Conservation (phyloP, 495 filamentous ascomycete genomes). For the Neurospora sp. region DNA sequence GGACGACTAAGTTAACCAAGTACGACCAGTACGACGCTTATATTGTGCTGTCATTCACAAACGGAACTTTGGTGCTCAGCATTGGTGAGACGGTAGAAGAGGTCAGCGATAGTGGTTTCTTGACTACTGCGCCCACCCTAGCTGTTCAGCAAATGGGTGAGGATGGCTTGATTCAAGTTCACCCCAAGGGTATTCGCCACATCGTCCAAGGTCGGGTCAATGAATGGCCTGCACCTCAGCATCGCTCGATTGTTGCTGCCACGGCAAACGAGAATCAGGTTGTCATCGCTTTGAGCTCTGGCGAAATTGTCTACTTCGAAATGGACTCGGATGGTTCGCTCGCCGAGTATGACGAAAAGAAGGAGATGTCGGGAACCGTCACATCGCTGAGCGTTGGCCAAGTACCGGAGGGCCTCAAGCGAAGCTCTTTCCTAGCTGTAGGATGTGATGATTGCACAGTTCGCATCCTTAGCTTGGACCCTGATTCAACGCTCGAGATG, state of each 20-base stretch:
- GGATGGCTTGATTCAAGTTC: slow-evolving; percentile 86
- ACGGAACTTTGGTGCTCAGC: slow-evolving; percentile 71
- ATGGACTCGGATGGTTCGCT: slow-evolving; percentile 85
- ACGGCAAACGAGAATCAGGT: slow-evolving; percentile 91
- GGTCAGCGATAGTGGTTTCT: slow-evolving; percentile 84
- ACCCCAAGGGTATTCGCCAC: slow-evolving; percentile 88
- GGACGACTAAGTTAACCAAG: slow-evolving; percentile 85
- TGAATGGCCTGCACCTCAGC: slow-evolving; percentile 88
- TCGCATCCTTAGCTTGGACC: slow-evolving; percentile 80
- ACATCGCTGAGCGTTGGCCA: slow-evolving; percentile 89
- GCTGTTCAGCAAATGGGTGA: slow-evolving; percentile 92
- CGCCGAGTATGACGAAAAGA: slow-evolving; percentile 90
- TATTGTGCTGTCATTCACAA: slow-evolving; percentile 58
- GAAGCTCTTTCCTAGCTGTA: slow-evolving; percentile 86
- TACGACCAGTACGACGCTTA: slow-evolving; percentile 79
- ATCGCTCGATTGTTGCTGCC: slow-evolving; percentile 91
- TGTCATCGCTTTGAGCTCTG: slow-evolving; percentile 83
- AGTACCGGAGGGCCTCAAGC: slow-evolving; percentile 76
- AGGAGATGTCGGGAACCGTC: slow-evolving; percentile 91
- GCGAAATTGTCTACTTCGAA: slow-evolving; percentile 96
- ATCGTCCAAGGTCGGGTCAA: slow-evolving; percentile 78
- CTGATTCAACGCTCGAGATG: slow-evolving; percentile 79
- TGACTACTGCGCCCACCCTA: slow-evolving; percentile 75
- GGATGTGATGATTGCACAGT: slow-evolving; percentile 96
- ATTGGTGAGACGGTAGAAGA: slow-evolving; percentile 97